Percentiles rank a stretch among this genome's conserved stretches.
Evolutionary conservation across 2,329 filamentous ascomycete species (phyloP).

Genomic region (Allantophomopsis cytisporea): DNA sequence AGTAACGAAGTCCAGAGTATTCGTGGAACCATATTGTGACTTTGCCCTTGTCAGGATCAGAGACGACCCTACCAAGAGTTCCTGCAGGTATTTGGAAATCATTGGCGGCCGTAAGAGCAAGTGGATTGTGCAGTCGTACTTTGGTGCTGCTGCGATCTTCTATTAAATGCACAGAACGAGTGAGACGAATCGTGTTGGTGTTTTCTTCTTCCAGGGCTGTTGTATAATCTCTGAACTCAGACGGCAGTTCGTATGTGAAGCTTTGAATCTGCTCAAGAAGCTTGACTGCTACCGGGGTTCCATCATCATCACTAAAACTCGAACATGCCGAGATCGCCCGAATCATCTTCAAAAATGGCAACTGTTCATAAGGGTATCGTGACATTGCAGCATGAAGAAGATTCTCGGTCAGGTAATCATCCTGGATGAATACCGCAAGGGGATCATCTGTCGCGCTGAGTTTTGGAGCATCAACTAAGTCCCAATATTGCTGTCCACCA

Average conservation of each 20-base stretch:
- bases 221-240: conserved; percentile 59
- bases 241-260: conserved; percentile 66
- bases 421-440: conserved; percentile 32
- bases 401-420: conserved; percentile 27
- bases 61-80: conserved; percentile 61
- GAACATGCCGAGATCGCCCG: conserved; percentile 45
- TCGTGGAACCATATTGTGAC: conserved; percentile 61
- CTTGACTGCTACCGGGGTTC: conserved; percentile 36
- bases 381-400: conserved; percentile 53
- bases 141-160: conserved; percentile 22
- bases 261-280: conserved; percentile 56
- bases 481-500: conserved; percentile 18
- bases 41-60: conserved; percentile 55
- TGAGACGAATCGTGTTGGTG: conserved; percentile 61
- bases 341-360: conserved; percentile 63
- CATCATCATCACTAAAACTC: conserved; percentile 17
- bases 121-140: conserved; percentile 5
- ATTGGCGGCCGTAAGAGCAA: conserved; percentile 16
- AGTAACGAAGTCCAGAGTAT: conserved; percentile 68
- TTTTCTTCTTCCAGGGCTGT: conserved; percentile 79
- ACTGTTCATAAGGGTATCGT: conserved; percentile 76
- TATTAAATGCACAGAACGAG: conserved; percentile 51
- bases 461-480: conserved; percentile 10
- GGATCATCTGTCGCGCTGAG: conserved; percentile 13
- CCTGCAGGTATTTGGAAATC: conserved; percentile 49